These are phyloP conservation scores for Fulvia fulva DNA, from an alignment of 2,329 filamentous ascomycete species.

Conservation along the genomic window DNA sequence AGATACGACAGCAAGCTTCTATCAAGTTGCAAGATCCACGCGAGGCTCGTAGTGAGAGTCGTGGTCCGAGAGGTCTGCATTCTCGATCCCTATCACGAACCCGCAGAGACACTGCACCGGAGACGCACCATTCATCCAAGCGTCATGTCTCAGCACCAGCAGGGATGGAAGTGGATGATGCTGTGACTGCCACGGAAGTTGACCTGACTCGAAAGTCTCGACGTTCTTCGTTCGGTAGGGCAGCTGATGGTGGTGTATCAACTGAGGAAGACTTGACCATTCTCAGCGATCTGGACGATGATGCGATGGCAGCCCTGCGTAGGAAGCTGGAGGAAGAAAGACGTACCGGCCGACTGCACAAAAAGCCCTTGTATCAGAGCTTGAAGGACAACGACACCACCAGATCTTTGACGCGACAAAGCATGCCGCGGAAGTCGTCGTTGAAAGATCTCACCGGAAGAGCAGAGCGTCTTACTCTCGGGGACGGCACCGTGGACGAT, in stretches of 20 bases:
- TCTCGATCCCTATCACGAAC: conserved; percentile 23
- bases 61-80: background rate
- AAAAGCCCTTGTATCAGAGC: conserved; percentile 6
- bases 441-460: conserved; percentile 47
- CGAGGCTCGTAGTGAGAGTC: background rate
- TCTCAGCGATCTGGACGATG: conserved; percentile 52
- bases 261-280: conserved; percentile 45
- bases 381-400: conserved; percentile 3
- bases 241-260: background rate
- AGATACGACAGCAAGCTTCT: conserved; percentile 17
- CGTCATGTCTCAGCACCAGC: conserved; percentile 19
- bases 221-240: conserved; percentile 3
- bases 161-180: conserved; percentile 20
- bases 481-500: conserved; percentile 20
- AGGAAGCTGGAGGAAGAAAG: conserved; percentile 55
- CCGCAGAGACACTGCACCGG: conserved; percentile 1
- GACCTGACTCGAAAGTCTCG: conserved; percentile 17
- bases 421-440: conserved; percentile 51
- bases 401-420: conserved; percentile 37
- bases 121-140: conserved; percentile 1
- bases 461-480: conserved; percentile 26
- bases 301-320: conserved; percentile 52
- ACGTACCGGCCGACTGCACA: conserved; percentile 28
- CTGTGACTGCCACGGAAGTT: conserved; percentile 21
- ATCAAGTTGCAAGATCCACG: conserved; percentile 1